Evolutionary conservation across 331 rosid species (phyloP).

Genomic region (Malus hybrid): DNA sequence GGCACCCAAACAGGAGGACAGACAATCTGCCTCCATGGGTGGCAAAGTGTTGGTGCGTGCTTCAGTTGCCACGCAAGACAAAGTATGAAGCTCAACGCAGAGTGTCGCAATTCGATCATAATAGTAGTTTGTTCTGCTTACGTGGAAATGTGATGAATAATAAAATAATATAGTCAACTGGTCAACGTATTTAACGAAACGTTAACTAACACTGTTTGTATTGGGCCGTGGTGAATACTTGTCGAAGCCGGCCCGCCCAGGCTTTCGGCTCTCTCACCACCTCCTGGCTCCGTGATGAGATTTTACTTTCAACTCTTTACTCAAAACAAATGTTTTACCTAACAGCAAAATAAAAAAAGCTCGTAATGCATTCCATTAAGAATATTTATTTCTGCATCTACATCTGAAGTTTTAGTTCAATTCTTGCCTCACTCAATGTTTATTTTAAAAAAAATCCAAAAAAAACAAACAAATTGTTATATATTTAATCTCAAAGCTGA

Average conservation of each 20-base stretch:
- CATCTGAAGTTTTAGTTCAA: no score
- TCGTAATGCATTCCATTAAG: no score
- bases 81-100: background rate
- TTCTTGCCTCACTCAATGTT: no score
- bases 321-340: background rate
- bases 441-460: background rate
- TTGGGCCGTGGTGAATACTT: background rate
- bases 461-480: background rate
- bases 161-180: background rate
- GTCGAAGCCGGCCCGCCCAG: background rate
- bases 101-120: background rate
- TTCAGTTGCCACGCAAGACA: conserved; percentile 36
- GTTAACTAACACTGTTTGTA: background rate
- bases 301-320: background rate
- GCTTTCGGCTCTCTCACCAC: background rate
- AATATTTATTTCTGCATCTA: no score
- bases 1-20: no score
- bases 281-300: background rate
- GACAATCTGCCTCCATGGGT: no score
- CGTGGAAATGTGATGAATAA: background rate
- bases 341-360: no score
- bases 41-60: conserved; percentile 15
- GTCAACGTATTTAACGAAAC: background rate
- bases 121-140: background rate
- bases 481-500: no score